Evolutionary conservation across 2,329 filamentous ascomycete genomes (phyloP), one percentile per base, ranked within the genome.

Genomic region (Rugonectria rugulosa): DNA sequence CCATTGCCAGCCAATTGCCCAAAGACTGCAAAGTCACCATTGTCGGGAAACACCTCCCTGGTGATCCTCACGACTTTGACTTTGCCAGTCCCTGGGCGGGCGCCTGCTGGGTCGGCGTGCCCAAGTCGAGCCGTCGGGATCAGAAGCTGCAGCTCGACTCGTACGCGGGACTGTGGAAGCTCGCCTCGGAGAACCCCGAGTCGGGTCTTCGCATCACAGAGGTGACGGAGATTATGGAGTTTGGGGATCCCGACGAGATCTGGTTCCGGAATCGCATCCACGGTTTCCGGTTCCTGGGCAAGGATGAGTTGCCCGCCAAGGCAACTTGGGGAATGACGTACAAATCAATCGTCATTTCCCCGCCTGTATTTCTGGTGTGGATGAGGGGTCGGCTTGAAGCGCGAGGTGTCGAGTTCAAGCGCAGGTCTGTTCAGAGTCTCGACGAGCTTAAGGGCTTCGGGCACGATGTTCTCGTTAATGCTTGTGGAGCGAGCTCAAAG

Each of bases 61-160:
- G 48, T 3, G 54, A 54, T 31, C 24, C 10, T 3, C 27, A 43
- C 19, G 15, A 34, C 8, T 36, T 36, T 10, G 29, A 17, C 9
- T 53, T 7, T 26, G 36, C 51, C 21, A 54, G 36, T 9, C 43
- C 24, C n/a, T 54, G 44, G 43, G 54, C 54, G 3, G 48, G 48
- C 8, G 54, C 54, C 15, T 23, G 38, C 15, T 57, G 47, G 42
- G 26, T 57, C n/a, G 54, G 54, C 5, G 29, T 48, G 9, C 34
- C 29, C 17, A 17, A 46, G 14, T 53, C 50, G 17, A 38, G 31
- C 17, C 32, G 32, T 8, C 14, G 24, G 10, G 50, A 53, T 8
- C 54, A 57, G 34, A 53, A 57, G 36, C 19, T 53, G 27, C 54
- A 57, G 38, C 49, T 53, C 2, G 54, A 55, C 3, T 32, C 41